A percentile compares a stretch with the other conserved stretches of the same genome.
phyloP scores from a whole-genome alignment of 257 asterid genomes.

The Solanum gracilifrons region DNA sequence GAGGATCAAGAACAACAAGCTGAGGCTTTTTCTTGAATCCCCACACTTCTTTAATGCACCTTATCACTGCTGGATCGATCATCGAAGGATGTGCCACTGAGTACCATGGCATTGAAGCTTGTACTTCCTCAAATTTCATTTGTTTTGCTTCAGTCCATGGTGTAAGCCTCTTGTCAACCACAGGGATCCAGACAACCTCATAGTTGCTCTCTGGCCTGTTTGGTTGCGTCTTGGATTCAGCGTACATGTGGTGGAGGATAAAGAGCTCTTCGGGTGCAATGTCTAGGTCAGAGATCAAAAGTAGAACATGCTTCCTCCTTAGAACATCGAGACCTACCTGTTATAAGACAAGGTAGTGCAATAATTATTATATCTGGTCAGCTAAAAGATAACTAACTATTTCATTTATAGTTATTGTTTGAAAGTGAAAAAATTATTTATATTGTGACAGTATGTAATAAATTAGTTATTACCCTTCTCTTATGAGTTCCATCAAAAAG shows the following conservation, averaged over 20 bases:
- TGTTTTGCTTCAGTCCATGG: slow-evolving; percentile 16
- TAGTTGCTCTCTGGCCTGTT: slow-evolving; percentile 40
- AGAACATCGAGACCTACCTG: slow-evolving; percentile 57
- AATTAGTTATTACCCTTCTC: not conserved
- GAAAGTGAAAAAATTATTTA: too few relatives aligned
- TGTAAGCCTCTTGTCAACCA: slow-evolving; percentile 19
- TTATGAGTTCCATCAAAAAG: not conserved
- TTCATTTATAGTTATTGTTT: too few relatives aligned
- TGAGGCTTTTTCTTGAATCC: slow-evolving; percentile 53
- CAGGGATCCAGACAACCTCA: slow-evolving; percentile 87
- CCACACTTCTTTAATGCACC: slow-evolving; percentile 53
- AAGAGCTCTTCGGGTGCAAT: slow-evolving; percentile 59
- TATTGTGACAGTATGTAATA: too few relatives aligned
- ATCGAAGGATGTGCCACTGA: slow-evolving; percentile 58
- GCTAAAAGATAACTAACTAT: too few relatives aligned
- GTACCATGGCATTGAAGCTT: slow-evolving; percentile 75
- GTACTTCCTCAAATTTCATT: slow-evolving; percentile 23
- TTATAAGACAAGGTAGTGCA: not conserved
- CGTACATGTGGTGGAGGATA: slow-evolving; percentile 63
- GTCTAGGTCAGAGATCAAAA: slow-evolving; percentile 61
- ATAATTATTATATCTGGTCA: too few relatives aligned
- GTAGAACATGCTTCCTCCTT: slow-evolving; percentile 56
- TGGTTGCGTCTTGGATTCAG: slow-evolving; percentile 25
- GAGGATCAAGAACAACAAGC: slow-evolving; percentile 75
- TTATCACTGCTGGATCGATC: slow-evolving; percentile 46